phyloP scores from a whole-genome alignment of 1,284 basidiomycete species.

The Tylopilus sp. region DNA sequence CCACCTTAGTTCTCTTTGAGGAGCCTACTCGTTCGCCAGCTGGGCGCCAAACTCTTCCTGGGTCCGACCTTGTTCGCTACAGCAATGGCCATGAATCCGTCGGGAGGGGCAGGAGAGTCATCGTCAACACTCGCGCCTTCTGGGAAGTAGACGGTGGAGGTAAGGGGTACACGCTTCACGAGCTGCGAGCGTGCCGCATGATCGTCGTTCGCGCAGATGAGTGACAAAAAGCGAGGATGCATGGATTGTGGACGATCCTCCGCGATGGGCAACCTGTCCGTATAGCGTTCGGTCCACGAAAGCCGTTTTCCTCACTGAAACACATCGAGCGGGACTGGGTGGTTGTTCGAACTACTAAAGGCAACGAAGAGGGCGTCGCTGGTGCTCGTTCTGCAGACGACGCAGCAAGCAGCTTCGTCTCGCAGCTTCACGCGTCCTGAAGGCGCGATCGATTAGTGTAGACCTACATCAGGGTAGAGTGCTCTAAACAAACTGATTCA shows the following conservation, averaged over 20 bases:
- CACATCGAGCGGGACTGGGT: constrained; percentile 87
- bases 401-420: constrained; percentile 72
- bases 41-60: too few species aligned
- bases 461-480: constrained; percentile 72
- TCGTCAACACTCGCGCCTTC: too few species aligned
- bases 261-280: constrained; percentile 76
- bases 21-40: too few species aligned
- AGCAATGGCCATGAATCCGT: too few species aligned
- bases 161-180: too few species aligned
- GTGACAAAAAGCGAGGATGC: too few species aligned
- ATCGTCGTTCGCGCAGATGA: too few species aligned
- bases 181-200: too few species aligned
- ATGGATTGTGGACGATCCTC: constrained; percentile 43
- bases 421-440: constrained; percentile 69
- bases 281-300: constrained; percentile 86
- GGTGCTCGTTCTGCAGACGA: constrained; percentile 43
- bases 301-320: constrained; percentile 88
- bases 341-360: constrained; percentile 2
- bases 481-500: constrained; percentile 97
- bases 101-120: too few species aligned
- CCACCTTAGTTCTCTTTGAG: too few species aligned
- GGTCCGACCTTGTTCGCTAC: too few species aligned
- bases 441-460: constrained; percentile 1
- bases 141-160: too few species aligned
- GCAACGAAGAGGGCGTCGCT: background rate